A percentile compares a stretch with the other conserved stretches of the same genome.
Conservation (phyloP, 2,329 filamentous ascomycete species). For the Coniochaeta sp. region DNA sequence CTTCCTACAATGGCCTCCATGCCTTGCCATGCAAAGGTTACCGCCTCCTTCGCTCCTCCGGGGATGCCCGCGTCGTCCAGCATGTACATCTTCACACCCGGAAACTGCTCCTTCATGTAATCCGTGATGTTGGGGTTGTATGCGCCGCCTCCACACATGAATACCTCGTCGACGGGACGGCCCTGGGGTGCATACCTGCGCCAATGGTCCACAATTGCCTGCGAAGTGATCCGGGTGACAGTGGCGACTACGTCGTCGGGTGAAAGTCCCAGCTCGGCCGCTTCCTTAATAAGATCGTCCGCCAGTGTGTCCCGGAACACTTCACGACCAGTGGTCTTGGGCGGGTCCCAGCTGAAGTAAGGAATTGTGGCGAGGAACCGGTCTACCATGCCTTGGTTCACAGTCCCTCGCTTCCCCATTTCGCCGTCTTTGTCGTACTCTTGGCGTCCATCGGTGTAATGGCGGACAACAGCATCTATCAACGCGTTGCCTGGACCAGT, state of each 20-base stretch:
- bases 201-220: conserved; percentile 46
- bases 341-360: conserved; percentile 43
- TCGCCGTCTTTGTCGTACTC: conserved; percentile 46
- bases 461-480: conserved; percentile 48
- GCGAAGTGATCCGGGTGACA: conserved; percentile 51
- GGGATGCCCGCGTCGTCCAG: conserved; percentile 52
- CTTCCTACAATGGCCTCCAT: conserved; percentile 52
- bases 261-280: conserved; percentile 32
- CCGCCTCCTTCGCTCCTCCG: conserved; percentile 50
- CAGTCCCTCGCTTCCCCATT: conserved; percentile 39
- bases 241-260: conserved; percentile 50
- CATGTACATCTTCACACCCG: conserved; percentile 41
- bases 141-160: conserved; percentile 54
- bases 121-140: conserved; percentile 49
- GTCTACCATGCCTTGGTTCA: conserved; percentile 44
- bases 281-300: conserved; percentile 41
- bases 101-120: conserved; percentile 43
- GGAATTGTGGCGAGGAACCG: conserved; percentile 36
- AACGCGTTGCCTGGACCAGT: conserved; percentile 50
- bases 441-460: conserved; percentile 36
- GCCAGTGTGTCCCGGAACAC: conserved; percentile 52
- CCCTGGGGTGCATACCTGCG: conserved; percentile 39
- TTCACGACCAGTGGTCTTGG: conserved; percentile 53
- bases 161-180: conserved; percentile 39
- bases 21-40: conserved; percentile 54